A percentile compares a stretch with the other conserved stretches of the same genome.
These are phyloP conservation scores for Pseudocercospora macadamiae DNA, from an alignment of 2,329 filamentous ascomycete genomes.

Conservation along the genomic window DNA sequence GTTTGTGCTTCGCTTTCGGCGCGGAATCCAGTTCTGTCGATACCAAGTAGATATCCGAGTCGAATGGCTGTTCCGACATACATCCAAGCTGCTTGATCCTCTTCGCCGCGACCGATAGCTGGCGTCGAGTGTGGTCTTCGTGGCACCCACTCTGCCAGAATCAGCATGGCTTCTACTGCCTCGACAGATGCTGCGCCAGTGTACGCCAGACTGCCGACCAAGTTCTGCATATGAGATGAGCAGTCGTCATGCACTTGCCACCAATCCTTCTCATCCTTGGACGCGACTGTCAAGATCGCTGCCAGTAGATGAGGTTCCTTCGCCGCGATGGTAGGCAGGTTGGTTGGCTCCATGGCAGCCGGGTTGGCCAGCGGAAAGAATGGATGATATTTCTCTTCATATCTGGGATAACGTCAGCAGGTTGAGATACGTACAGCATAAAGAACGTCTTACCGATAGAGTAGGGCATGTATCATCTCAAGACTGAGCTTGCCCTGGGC, in stretches of 20 bases:
- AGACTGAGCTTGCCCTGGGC: conserved; percentile 33
- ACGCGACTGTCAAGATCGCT: conserved; percentile 39
- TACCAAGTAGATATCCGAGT: conserved; percentile 39
- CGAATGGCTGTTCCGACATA: conserved; percentile 39
- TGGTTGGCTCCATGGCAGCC: conserved; percentile 33
- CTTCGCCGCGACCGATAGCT: conserved; percentile 37
- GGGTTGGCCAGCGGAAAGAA: conserved; percentile 40
- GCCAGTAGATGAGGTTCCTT: conserved; percentile 38
- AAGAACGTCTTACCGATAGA: conserved; percentile 26
- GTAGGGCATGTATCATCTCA: conserved; percentile 34
- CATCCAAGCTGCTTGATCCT: conserved; percentile 41
- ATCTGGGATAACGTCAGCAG: conserved; percentile 18
- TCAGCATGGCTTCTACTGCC: conserved; percentile 40
- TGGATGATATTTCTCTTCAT: conserved; percentile 38
- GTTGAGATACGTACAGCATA: neutral
- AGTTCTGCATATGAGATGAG: conserved; percentile 39
- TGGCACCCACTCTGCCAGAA: conserved; percentile 40
- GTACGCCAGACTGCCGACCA: conserved; percentile 37
- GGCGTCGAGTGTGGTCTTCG: conserved; percentile 33
- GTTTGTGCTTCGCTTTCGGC: conserved; percentile 33
- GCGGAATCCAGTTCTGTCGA: conserved; percentile 39
- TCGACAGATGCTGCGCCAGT: conserved; percentile 37
- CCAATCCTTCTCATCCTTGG: conserved; percentile 39
- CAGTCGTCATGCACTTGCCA: conserved; percentile 39
- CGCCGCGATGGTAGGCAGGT: conserved; percentile 32